These are phyloP conservation scores for Psilocybe cubensis DNA, from an alignment of 768 basidiomycete genomes.

Conservation along the genomic window DNA sequence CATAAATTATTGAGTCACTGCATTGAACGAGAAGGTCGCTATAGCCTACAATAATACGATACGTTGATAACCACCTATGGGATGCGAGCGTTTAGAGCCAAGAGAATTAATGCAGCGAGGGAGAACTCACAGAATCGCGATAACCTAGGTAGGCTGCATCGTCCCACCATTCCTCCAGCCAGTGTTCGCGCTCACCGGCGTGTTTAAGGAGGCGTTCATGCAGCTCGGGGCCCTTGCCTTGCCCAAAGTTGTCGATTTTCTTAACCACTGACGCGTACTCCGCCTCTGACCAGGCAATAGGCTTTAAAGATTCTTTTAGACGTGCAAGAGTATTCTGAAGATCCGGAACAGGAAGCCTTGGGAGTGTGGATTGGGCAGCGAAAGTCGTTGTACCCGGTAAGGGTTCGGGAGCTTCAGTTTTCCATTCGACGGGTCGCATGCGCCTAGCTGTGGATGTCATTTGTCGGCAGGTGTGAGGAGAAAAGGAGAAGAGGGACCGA, in stretches of 20 bases:
- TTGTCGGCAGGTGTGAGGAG: conserved; percentile 8
- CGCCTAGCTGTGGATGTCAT: conserved; percentile 29
- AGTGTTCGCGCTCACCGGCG: conserved; percentile 63
- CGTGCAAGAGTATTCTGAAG: conserved; percentile 67
- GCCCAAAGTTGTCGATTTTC: conserved; percentile 72
- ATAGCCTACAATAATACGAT: conserved; percentile 84
- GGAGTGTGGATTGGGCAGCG: conserved; percentile 63
- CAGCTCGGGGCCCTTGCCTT: conserved; percentile 52
- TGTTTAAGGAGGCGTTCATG: conserved; percentile 66
- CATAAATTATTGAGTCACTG: conserved; percentile 1
- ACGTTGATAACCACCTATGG: conserved; percentile 81
- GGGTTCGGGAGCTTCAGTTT: conserved; percentile 65
- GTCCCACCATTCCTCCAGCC: conserved; percentile 98
- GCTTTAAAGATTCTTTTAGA: conserved; percentile 71
- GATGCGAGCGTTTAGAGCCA: background rate
- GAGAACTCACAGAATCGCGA: conserved; percentile 71
- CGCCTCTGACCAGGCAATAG: conserved; percentile 66
- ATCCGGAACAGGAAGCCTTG: conserved; percentile 75
- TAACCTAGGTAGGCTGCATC: conserved; percentile 81
- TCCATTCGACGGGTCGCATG: conserved; percentile 65
- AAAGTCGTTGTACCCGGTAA: conserved; percentile 61
- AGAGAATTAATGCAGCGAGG: background rate
- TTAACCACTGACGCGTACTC: conserved; percentile 58
- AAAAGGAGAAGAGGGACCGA: conserved; percentile 4
- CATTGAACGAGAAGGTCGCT: background rate